Evolutionary conservation across 2,329 filamentous ascomycete species (phyloP), one percentile per base, ranked within the genome.

Genomic region (Epichloe gansuensis): DNA sequence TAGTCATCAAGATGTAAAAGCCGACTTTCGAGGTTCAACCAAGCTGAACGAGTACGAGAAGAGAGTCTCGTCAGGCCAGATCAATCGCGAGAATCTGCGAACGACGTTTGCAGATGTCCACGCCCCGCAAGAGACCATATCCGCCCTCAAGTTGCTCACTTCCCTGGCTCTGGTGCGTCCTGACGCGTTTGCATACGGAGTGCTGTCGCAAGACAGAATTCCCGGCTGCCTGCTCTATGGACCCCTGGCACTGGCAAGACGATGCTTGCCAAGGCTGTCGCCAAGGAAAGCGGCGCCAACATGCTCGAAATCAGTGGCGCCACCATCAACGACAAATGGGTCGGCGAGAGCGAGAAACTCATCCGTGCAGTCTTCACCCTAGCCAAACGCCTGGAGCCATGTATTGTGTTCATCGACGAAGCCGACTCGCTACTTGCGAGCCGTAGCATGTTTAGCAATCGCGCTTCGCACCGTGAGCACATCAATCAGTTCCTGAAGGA

Each of bases 401-500:
- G 91, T 63, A 85, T 98, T 15, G 88, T 98, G 49, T 97, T 98
- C 71, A 89, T 98, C 56, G 93, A 98, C 63, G 93, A 98, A 70
- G 93, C 91, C 23, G 93, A 98, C 66, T 87, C 91, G 7, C 83
- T 98, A 47, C 86, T 98, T 52, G 88, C 88, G 28, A 84, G 86
- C 15, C 82, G 93, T 52, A 78, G 82, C 57, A 79, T 80, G 41
- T 75, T 77, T 25, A 77, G 78, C 54, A 83, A 81, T 59, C 77
- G 87, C 34, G 80, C 81, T 5, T 83, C 80, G 2, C 88, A 94
- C 60, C 82, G 91, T 48, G 91, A 96, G 66, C 85, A 93, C 52
- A 91, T 97, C 67, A 98, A 96, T 64, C 91, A 98, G 69, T 97
- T 97, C 67, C 73, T 98, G 48, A 86, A 90, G 51, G 91, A 97